These are phyloP conservation scores for Nemania sp. DNA, from an alignment of 2,329 filamentous ascomycete species.

Conservation along the genomic window DNA sequence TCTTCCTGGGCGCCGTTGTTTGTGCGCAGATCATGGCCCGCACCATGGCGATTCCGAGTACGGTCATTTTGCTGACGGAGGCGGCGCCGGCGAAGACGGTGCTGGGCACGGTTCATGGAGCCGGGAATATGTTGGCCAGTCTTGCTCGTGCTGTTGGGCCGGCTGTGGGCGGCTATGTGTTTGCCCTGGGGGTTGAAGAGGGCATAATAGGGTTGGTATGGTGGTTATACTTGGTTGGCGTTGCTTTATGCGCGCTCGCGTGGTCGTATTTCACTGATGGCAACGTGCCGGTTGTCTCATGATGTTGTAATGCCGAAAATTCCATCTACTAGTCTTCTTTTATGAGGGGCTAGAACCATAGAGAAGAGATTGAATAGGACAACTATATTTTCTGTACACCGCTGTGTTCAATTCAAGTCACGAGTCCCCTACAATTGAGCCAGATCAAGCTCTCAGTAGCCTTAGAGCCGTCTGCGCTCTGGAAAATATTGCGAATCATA, in stretches of 20 bases:
- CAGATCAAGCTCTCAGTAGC: no score
- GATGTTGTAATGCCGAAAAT: no score
- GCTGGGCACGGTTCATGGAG: slow-evolving; percentile 45
- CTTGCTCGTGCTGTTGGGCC: slow-evolving; percentile 35
- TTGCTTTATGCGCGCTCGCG: slow-evolving; percentile 34
- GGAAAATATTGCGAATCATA: no score
- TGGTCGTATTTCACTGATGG: slow-evolving; percentile 37
- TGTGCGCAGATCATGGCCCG: slow-evolving; percentile 63
- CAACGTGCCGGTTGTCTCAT: background rate
- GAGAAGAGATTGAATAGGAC: no score
- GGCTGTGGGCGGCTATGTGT: slow-evolving; percentile 37
- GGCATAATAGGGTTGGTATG: slow-evolving; percentile 37
- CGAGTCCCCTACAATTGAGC: no score
- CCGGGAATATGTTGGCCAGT: slow-evolving; percentile 37
- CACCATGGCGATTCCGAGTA: slow-evolving; percentile 55
- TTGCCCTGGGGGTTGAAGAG: slow-evolving; percentile 34
- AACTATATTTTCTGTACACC: no score
- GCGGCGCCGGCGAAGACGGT: slow-evolving; percentile 41
- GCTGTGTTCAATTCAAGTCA: no score
- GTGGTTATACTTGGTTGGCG: slow-evolving; percentile 37
- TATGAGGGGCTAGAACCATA: background rate
- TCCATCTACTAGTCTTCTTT: no score
- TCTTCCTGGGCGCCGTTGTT: slow-evolving; percentile 57
- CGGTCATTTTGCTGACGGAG: slow-evolving; percentile 45
- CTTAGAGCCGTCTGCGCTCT: no score